Percentiles rank a stretch among this genome's conserved stretches.
These are phyloP conservation scores for Fusarium tanahbumbuense DNA, from an alignment of 2,329 filamentous ascomycete genomes.

Conservation along the genomic window DNA sequence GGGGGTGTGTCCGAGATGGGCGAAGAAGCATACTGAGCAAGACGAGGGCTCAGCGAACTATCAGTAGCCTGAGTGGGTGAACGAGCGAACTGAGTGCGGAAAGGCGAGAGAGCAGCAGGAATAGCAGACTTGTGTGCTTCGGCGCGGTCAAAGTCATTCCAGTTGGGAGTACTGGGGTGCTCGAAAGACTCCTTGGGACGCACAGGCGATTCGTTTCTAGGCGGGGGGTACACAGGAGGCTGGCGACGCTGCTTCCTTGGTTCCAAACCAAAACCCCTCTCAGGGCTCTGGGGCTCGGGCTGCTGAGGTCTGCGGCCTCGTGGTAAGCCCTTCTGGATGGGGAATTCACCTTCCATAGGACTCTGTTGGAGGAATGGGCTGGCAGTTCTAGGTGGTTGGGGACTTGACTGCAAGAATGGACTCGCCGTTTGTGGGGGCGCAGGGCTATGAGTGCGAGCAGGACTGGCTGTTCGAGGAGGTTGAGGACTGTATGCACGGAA, in stretches of 20 bases:
- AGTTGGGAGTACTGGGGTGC: conserved; percentile 40
- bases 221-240: conserved; percentile 40
- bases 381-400: conserved; percentile 31
- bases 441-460: background rate
- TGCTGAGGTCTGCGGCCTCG: conserved; percentile 48
- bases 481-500: background rate
- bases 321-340: conserved; percentile 51
- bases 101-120: conserved; percentile 51
- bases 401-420: background rate
- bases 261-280: conserved; percentile 26
- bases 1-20: conserved; percentile 48
- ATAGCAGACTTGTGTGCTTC: conserved; percentile 51
- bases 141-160: conserved; percentile 46
- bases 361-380: conserved; percentile 46
- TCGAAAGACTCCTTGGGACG: conserved; percentile 9
- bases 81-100: conserved; percentile 28
- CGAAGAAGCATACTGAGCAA: conserved; percentile 44
- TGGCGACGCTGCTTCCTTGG: conserved; percentile 41
- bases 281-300: conserved; percentile 15
- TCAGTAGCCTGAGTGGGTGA: conserved; percentile 26
- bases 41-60: conserved; percentile 20
- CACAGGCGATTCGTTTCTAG: conserved; percentile 23
- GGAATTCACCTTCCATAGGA: conserved; percentile 51
- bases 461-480: background rate
- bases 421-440: background rate